Base-by-base conservation (phyloP, 2,329 filamentous ascomycete genomes). In the Mollisia scopiformis region DNA sequence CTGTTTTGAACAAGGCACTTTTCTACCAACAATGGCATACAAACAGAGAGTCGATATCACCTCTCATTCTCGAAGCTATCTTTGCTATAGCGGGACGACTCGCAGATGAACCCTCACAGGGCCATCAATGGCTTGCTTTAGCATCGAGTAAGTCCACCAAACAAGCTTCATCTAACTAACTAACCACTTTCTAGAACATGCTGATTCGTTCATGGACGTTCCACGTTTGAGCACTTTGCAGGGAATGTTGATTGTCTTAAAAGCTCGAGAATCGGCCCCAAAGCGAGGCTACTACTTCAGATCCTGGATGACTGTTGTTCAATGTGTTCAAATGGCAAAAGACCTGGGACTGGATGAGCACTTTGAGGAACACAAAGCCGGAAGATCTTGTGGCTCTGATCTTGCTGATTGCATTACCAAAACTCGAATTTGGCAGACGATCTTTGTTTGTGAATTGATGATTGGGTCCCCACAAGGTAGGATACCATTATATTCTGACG, bases 251-350 rank as follows among this genome's bases (percentile, higher is more conserved):
- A 88, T 98, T 47, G 82, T 97, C 19, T 79, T 97, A 46, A 98
- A 98, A 75, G 95, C 94, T 1, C 86, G 93, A 65, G 94, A 98
- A 75, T 90, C 91, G n/a, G 88, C 90, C 8, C 93, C 94, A 0
- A 96, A 96, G 73, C 88, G 92, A 62, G 95, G 95, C 1, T 98
- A 98, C 73, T 98, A 95, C 75, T 98, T 95, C 76, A 88, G 94
- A 37, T 98, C 95, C 0, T 98, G 95, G 94, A 96, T 97, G 87
- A 92, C 91, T 5, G 87, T 96, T 21, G 94, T 97, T 56, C 92
- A 93, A 62, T 92, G 94, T 65, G 89, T 96, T 7, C 89, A 93
- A 50, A 97, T 98, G 92, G 92, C 88, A 27, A 95, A 96, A 71
- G 94, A 97, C 72, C 80, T 98, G 31, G 92, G 93, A 21, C 80